These are phyloP conservation scores for Ceratobasidium sp. DNA, from an alignment of 1,284 basidiomycete species.

Conservation along the genomic window DNA sequence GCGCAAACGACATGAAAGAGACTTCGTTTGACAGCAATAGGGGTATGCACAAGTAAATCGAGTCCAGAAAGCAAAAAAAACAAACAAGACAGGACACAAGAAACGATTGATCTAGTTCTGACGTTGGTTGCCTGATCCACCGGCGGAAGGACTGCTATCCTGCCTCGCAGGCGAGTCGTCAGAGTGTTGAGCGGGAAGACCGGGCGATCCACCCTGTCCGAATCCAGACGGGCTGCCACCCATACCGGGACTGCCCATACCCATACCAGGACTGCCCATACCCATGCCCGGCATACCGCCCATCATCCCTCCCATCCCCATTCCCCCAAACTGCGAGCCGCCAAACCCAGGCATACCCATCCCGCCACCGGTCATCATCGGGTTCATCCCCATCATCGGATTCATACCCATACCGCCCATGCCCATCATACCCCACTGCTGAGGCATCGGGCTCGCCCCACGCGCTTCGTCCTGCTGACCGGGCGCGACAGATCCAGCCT, in stretches of 20 bases:
- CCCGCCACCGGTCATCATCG: conserved; percentile 45
- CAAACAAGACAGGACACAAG: not conserved
- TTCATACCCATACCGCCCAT: conserved; percentile 42
- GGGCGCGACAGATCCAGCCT: conserved; percentile 69
- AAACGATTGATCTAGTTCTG: not conserved
- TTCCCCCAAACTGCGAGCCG: conserved; percentile 42
- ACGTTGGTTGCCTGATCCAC: conserved; percentile 18
- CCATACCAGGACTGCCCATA: conserved; percentile 41
- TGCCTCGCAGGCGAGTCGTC: conserved; percentile 24
- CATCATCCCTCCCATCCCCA: conserved; percentile 23
- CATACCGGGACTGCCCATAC: conserved; percentile 36
- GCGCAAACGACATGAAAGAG: not conserved
- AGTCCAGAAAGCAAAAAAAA: conserved; percentile 15
- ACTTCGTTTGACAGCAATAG: conserved; percentile 10
- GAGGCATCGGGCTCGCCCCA: conserved; percentile 53
- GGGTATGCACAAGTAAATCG: conserved; percentile 12
- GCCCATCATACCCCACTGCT: conserved; percentile 43
- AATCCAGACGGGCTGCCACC: conserved; percentile 38
- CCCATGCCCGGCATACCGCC: conserved; percentile 44
- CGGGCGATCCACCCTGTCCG: conserved; percentile 19
- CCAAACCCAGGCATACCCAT: conserved; percentile 29
- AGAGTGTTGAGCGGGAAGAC: not conserved
- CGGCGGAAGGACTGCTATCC: conserved; percentile 29
- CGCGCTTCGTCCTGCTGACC: conserved; percentile 67
- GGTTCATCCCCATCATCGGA: conserved; percentile 49